A percentile compares a stretch with the other conserved stretches of the same genome.
phyloP scores from a whole-genome alignment of 371 early-diverging fungal species.

The Amoeboaphelidium protococcarum region DNA sequence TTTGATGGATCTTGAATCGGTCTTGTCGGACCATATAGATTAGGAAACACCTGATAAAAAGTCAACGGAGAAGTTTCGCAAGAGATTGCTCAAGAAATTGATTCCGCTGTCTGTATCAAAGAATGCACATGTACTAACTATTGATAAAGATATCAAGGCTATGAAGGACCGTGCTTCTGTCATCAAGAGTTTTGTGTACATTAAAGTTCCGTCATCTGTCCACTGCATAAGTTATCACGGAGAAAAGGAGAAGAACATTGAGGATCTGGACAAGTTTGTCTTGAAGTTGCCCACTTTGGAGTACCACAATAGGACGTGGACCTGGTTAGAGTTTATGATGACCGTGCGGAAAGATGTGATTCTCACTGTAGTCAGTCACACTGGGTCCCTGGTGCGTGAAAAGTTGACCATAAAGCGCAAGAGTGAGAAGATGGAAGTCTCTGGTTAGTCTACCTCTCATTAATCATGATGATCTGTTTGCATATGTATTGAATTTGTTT shows the following conservation, averaged over 20 bases:
- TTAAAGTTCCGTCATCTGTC: slow-evolving; percentile 33
- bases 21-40: no score
- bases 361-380: slow-evolving; percentile 27
- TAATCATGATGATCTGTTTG: no score
- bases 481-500: no score
- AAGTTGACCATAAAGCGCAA: slow-evolving; percentile 18
- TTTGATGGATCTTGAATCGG: no score
- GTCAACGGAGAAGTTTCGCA: not conserved
- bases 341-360: slow-evolving; percentile 32
- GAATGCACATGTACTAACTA: not conserved
- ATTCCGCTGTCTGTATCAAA: not conserved
- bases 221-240: slow-evolving; percentile 43
- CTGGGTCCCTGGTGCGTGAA: slow-evolving; percentile 30
- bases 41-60: no score
- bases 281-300: slow-evolving; percentile 42
- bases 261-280: slow-evolving; percentile 34
- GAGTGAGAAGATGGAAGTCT: no score
- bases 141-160: not conserved
- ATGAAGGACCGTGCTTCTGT: slow-evolving; percentile 39
- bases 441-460: no score
- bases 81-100: not conserved
- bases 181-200: slow-evolving; percentile 39
- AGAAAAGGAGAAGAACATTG: slow-evolving; percentile 33
- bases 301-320: slow-evolving; percentile 46
- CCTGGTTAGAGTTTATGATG: slow-evolving; percentile 31